Evolutionary conservation across 73 alveolate species (phyloP), one percentile per base, ranked within the genome.

Genomic region (Paramecium sonneborni): DNA sequence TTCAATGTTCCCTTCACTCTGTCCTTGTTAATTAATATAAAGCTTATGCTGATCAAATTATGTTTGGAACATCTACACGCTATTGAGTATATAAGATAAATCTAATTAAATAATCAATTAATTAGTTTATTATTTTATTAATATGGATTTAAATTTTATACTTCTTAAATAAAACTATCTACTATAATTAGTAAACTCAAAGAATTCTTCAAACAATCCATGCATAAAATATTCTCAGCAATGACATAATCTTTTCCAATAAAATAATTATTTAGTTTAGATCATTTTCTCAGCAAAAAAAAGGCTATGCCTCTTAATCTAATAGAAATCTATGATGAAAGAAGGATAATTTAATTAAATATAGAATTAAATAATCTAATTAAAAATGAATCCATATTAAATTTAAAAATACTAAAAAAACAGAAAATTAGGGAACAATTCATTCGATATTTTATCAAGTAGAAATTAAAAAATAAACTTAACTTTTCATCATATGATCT

Each of bases 41-140:
- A 72, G 86, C 86, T 14, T 72, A 72, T 72, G 86, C 86, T 2
- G 86, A 72, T 37, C 57, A 72, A 30, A 38, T 72, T 6, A 72
- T 72, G 86, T 72, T 28, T 52, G 68, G 86, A 72, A 30, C 38
- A 35, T 21, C 86, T 21, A 72, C 55, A 28, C 86, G 44, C 44
- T 72, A 34, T 37, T 72, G 86, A 72, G 55, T 37, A 72, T 35
- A 18, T 52, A 18, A 52, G 20, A 52, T 52, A 72, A 32, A 79
- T 43, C 72, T 37, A 79, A 18, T 24, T 24, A 41, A 79, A 46
- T n/a, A n/a, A n/a, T n/a, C n/a, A n/a, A n/a, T n/a, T n/a, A n/a
- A n/a, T n/a, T n/a, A n/a, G n/a, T n/a, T n/a, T n/a, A n/a, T n/a
- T n/a, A n/a, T n/a, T n/a, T n/a, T n/a, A 11, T 68, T 5, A 68